phyloP scores from a whole-genome alignment of 805 yeast species.

The Suhomyces sp. region DNA sequence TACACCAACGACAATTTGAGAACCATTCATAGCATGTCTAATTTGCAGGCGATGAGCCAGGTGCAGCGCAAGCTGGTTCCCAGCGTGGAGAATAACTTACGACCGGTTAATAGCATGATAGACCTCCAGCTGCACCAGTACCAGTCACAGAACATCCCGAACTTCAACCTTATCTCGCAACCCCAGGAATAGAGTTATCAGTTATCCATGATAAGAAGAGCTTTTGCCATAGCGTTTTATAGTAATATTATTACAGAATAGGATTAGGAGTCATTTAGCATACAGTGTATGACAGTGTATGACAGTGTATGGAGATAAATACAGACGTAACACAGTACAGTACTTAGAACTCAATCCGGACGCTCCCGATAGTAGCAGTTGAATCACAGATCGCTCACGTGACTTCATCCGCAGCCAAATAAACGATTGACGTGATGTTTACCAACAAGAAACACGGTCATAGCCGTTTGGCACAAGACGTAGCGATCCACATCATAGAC shows the following conservation, averaged over 20 bases:
- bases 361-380: neutral
- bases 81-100: slow-evolving; percentile 13
- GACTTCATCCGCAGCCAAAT: neutral
- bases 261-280: too few species aligned
- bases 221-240: neutral
- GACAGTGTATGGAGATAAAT: too few species aligned
- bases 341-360: too few species aligned
- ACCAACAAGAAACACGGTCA: neutral
- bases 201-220: neutral
- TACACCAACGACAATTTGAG: slow-evolving; percentile 18
- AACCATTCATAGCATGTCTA: slow-evolving; percentile 27
- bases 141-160: slow-evolving; percentile 2
- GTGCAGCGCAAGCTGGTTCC: slow-evolving; percentile 6
- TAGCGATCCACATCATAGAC: neutral
- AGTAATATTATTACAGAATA: neutral
- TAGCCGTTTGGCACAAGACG: neutral
- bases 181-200: neutral
- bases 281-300: too few species aligned
- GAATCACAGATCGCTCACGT: neutral
- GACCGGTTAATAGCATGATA: slow-evolving; percentile 33
- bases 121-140: slow-evolving; percentile 24
- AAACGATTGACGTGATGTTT: neutral
- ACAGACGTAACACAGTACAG: too few species aligned
- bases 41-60: slow-evolving; percentile 18
- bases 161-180: neutral